phyloP scores from a whole-genome alignment of 179 eudicot genomes.

The Corrigiola litoralis region DNA sequence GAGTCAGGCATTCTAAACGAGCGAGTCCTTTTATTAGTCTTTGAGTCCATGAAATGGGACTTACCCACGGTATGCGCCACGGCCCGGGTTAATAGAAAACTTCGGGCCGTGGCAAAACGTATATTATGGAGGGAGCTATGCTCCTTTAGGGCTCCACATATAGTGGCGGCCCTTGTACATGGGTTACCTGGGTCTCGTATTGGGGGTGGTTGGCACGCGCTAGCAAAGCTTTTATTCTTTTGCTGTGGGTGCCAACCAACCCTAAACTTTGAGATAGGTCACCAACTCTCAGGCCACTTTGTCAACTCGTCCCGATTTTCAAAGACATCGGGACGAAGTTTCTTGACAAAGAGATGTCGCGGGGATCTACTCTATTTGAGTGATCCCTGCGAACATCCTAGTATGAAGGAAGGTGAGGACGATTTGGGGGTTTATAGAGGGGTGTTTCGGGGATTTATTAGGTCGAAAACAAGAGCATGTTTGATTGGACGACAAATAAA shows the following conservation, averaged over 20 bases:
- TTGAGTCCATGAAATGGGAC: constrained; percentile 60
- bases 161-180: constrained; percentile 39
- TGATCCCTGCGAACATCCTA: constrained; percentile 79
- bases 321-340: constrained; percentile 81
- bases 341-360: constrained; percentile 43
- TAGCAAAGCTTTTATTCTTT: constrained; percentile 69
- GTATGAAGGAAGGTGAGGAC: constrained; percentile 25
- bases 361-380: constrained; percentile 65
- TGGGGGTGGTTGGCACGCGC: constrained; percentile 70
- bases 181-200: constrained; percentile 41
- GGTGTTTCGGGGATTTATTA: constrained; percentile 58
- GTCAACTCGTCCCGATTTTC: constrained; percentile 61
- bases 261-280: constrained; percentile 24
- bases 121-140: constrained; percentile 65
- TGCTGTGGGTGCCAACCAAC: constrained; percentile 70
- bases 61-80: constrained; percentile 40
- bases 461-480: constrained; percentile 56
- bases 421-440: constrained; percentile 76
- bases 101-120: constrained; percentile 62
- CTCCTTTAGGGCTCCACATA: constrained; percentile 45
- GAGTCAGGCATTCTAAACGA: constrained; percentile 43
- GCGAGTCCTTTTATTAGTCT: constrained; percentile 43
- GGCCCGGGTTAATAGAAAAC: constrained; percentile 53
- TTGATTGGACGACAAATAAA: constrained; percentile 47
- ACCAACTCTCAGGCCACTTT: constrained; percentile 44